Percentiles rank a stretch among this genome's conserved stretches.
phyloP scores from a whole-genome alignment of 1,284 basidiomycete genomes.

The Leccinum cinnamomeum region DNA sequence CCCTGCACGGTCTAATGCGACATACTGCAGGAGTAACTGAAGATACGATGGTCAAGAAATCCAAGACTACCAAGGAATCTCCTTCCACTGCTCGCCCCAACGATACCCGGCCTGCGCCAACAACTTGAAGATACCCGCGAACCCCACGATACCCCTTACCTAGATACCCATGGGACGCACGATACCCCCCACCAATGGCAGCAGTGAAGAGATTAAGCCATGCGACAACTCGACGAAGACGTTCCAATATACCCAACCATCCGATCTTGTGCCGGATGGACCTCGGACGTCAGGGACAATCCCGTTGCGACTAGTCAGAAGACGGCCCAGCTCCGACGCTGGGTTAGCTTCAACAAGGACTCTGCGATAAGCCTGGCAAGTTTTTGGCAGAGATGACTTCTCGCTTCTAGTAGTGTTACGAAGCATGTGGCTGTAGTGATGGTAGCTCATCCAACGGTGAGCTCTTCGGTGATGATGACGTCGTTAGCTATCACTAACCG shows the following conservation, averaged over 20 bases:
- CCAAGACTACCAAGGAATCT: background rate
- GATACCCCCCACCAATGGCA: background rate
- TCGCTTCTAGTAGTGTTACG: background rate
- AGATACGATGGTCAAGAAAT: constrained; percentile 2
- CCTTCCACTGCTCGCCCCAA: constrained; percentile 2
- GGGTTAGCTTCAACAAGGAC: constrained; percentile 2
- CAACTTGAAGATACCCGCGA: constrained; percentile 7
- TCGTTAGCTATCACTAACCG: constrained; percentile 9
- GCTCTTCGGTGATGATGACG: background rate
- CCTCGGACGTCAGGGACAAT: constrained; percentile 3
- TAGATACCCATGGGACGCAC: constrained; percentile 10
- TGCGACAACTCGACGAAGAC: constrained; percentile 7
- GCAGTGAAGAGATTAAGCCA: background rate
- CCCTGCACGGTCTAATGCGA: background rate
- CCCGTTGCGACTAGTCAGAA: constrained; percentile 2
- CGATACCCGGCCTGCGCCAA: constrained; percentile 8
- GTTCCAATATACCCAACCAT: constrained; percentile 3
- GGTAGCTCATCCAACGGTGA: constrained; percentile 11
- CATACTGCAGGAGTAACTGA: background rate
- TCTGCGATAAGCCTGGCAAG: constrained; percentile 7
- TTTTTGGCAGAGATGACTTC: constrained; percentile 11
- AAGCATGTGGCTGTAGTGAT: constrained; percentile 2
- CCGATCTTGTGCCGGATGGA: constrained; percentile 6
- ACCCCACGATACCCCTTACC: constrained; percentile 1
- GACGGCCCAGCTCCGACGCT: constrained; percentile 4